Percentiles rank a stretch among this genome's conserved stretches.
These are phyloP conservation scores for Berkeleyomyces basicola DNA, from an alignment of 2,329 filamentous ascomycete genomes.

Conservation along the genomic window DNA sequence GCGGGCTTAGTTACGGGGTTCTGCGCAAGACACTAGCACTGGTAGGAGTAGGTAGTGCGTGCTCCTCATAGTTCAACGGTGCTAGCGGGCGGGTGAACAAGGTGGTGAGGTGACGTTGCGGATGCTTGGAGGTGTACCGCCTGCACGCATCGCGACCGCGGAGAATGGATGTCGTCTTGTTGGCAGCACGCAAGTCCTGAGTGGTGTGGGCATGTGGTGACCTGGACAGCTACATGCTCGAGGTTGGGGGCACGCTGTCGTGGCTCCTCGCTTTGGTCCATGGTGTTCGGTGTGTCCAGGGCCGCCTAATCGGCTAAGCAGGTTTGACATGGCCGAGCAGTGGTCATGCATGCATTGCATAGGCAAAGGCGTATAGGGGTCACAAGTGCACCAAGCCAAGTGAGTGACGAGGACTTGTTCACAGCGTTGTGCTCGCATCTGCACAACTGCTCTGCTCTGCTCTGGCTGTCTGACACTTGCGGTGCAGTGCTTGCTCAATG, in stretches of 20 bases:
- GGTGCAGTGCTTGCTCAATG: background rate
- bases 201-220: too few species aligned
- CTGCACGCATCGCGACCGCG: too few species aligned
- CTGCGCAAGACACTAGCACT: background rate
- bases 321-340: background rate
- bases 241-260: background rate
- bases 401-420: too few species aligned
- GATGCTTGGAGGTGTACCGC: too few species aligned
- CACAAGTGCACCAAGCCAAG: too few species aligned
- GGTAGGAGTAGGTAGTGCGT: background rate
- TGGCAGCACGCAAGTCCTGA: too few species aligned
- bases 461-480: background rate
- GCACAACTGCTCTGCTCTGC: background rate
- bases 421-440: background rate
- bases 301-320: background rate
- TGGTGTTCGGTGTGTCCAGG: background rate
- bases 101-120: too few species aligned
- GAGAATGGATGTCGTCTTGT: too few species aligned
- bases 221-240: too few species aligned
- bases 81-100: background rate
- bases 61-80: background rate
- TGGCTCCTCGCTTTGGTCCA: background rate
- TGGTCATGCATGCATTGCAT: background rate
- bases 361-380: too few species aligned
- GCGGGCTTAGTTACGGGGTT: conserved; percentile 1